Conservation (phyloP, 169 alveolate genomes). For the Perkinsus chesapeaki region DNA sequence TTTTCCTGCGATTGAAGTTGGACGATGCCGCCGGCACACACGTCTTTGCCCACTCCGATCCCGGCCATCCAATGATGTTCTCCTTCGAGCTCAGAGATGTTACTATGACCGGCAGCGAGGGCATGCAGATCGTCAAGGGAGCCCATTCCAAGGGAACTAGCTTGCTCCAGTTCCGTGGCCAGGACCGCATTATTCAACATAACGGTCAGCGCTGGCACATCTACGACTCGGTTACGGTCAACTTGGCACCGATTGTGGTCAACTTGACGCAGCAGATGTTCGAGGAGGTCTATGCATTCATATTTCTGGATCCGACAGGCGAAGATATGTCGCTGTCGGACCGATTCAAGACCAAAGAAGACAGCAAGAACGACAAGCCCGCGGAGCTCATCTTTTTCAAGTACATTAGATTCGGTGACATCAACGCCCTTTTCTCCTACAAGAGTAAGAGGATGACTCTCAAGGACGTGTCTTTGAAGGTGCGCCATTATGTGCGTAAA, state of each 20-base stretch:
- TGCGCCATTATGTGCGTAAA: not conserved
- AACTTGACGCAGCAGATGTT: not conserved
- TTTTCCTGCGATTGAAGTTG: not conserved
- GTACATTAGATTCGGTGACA: not conserved
- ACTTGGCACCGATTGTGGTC: not conserved
- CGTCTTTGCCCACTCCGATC: not conserved
- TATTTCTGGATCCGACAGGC: not conserved
- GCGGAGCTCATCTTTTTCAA: not conserved
- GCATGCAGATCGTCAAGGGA: not conserved
- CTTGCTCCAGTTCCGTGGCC: not conserved
- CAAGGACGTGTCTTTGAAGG: not conserved
- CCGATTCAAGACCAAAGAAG: slow-evolving; percentile 1
- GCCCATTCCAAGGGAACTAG: not conserved
- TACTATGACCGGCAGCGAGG: not conserved
- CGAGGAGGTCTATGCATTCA: not conserved
- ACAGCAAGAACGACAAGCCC: not conserved
- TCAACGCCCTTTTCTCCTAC: not conserved
- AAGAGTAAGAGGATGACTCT: slow-evolving; percentile 3
- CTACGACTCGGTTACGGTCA: not conserved
- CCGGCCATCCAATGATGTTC: not conserved
- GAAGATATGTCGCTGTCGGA: not conserved
- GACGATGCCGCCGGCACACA: not conserved
- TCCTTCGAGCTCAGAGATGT: not conserved
- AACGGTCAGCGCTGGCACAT: not conserved
- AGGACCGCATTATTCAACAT: not conserved